phyloP scores from a whole-genome alignment of 176 grass and related monocot genomes.

The Phoenix dactylifera region DNA sequence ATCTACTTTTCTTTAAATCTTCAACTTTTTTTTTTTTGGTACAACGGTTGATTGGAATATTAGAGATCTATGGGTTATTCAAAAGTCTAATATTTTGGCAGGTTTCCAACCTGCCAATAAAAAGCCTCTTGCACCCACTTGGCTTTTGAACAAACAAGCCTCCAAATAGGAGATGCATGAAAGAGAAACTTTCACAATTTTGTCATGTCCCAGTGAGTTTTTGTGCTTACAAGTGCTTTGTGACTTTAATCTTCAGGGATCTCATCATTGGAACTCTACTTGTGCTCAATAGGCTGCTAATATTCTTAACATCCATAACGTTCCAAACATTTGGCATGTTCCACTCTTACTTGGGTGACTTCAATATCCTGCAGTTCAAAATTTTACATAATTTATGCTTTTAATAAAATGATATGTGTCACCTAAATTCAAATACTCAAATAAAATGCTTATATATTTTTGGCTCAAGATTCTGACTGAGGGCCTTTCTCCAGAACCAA shows the following conservation, averaged over 20 bases:
- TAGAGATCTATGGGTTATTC: no score
- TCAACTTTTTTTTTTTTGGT: slow-evolving; percentile 48
- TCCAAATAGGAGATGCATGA: slow-evolving; percentile 39
- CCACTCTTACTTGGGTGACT: slow-evolving; percentile 86
- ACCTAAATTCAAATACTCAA: no score
- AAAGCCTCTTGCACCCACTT: no score
- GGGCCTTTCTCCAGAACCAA: slow-evolving; percentile 65
- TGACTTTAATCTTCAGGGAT: background rate
- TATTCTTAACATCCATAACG: slow-evolving; percentile 92
- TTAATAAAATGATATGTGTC: background rate
- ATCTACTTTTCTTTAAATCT: slow-evolving; percentile 19
- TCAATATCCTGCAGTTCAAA: background rate
- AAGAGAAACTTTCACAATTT: slow-evolving; percentile 95
- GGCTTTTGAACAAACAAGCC: no score
- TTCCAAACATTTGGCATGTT: slow-evolving; percentile 96
- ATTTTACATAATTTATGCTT: background rate
- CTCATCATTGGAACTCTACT: slow-evolving; percentile 20
- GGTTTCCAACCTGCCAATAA: no score
- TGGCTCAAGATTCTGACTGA: no score
- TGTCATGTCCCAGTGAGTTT: slow-evolving; percentile 87
- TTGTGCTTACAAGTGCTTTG: slow-evolving; percentile 7
- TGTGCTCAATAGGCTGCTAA: slow-evolving; percentile 57
- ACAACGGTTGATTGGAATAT: no score
- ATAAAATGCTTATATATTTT: no score
- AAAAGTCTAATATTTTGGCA: no score